Evolutionary conservation across 139 green algal genomes (phyloP).

Genomic region (Haematococcus sp.): DNA sequence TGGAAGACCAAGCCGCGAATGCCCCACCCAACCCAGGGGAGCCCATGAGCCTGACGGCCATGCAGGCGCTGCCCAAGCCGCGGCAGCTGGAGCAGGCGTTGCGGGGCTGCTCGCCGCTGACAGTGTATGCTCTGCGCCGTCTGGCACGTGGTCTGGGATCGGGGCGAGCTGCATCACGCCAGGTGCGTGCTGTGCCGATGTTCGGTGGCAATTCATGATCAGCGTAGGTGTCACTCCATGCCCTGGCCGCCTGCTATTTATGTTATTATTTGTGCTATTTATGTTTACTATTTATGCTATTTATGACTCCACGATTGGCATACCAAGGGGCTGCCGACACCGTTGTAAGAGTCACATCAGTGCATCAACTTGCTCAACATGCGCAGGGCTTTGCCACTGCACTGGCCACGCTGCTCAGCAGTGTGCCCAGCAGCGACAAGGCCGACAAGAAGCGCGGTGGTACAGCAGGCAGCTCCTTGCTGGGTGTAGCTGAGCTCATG

Average conservation of each 20-base stretch:
- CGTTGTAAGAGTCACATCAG: too few species aligned
- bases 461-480: not conserved
- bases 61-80: not conserved
- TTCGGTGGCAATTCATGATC: too few species aligned
- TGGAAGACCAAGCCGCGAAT: constrained; percentile 35
- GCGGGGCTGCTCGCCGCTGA: constrained; percentile 50
- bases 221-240: too few species aligned
- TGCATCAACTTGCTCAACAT: too few species aligned
- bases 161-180: constrained; percentile 61
- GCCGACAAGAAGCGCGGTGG: not conserved
- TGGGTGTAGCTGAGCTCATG: not conserved
- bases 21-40: not conserved
- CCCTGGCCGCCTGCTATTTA: too few species aligned
- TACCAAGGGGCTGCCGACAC: too few species aligned
- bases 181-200: too few species aligned
- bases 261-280: too few species aligned
- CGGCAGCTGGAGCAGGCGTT: constrained; percentile 39
- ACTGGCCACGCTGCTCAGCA: constrained; percentile 48
- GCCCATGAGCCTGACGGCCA: not conserved
- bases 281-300: too few species aligned
- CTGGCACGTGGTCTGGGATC: constrained; percentile 69
- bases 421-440: not conserved
- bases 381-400: constrained; percentile 80
- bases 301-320: too few species aligned
- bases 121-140: constrained; percentile 70